Percentiles rank a stretch among this genome's conserved stretches.
Conservation (phyloP, 2,329 filamentous ascomycete genomes). For the Stylonectria norvegica region DNA sequence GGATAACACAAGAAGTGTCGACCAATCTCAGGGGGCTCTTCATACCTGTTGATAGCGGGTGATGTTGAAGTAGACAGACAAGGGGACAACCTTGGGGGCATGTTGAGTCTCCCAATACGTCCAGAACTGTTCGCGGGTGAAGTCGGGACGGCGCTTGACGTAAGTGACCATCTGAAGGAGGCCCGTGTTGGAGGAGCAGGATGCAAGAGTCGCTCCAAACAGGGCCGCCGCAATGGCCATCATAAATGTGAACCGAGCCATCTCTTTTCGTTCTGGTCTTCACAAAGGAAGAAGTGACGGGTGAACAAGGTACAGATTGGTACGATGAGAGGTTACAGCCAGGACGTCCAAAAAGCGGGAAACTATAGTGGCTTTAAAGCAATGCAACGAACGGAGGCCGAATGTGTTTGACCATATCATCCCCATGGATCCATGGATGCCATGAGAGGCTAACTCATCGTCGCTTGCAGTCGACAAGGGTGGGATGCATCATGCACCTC, state of each 20-base stretch:
- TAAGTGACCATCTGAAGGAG: slow-evolving; percentile 29
- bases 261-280: slow-evolving; percentile 2
- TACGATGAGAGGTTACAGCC: neutral
- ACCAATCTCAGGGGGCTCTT: neutral
- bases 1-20: neutral
- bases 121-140: slow-evolving; percentile 28
- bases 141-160: slow-evolving; percentile 26
- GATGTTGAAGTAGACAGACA: slow-evolving; percentile 27
- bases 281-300: neutral
- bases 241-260: slow-evolving; percentile 9
- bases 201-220: slow-evolving; percentile 2
- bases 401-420: neutral
- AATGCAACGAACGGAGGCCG: neutral
- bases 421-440: too few relatives aligned
- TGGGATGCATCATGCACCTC: neutral
- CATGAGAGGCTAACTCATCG: neutral
- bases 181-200: slow-evolving; percentile 38
- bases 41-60: slow-evolving; percentile 28
- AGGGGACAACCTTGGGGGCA: slow-evolving; percentile 27
- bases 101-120: slow-evolving; percentile 30
- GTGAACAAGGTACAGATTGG: neutral
- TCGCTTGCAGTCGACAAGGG: neutral
- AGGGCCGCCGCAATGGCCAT: slow-evolving; percentile 5
- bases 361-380: neutral
- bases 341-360: neutral